Base-by-base conservation (phyloP, 1,139 yeast species). In the Nakaseomyces sp. region DNA sequence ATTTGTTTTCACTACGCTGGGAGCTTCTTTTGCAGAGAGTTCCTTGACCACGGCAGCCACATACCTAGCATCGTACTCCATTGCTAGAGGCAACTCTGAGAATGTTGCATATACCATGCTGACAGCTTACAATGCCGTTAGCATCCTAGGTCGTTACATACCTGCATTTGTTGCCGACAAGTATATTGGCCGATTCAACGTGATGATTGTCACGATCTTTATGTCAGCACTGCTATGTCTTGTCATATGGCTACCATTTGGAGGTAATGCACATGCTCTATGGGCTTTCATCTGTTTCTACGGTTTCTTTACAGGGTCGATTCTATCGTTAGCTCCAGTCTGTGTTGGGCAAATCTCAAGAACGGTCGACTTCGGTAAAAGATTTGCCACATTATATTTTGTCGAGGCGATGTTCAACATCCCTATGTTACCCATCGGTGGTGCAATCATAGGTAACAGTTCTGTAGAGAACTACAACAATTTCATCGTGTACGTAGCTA, bases 51-150 rank as follows among this genome's bases (percentile, higher is more conserved):
- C 75, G 36, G 66, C 75, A 3, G 50, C 56, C 1, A 60, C 64
- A 1, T 60, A 50, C 32, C 40, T 58, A 19, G 53, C 61, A 8
- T 56, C 61, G n/a, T 58, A 58, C 41, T 50, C 62, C 5, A 43
- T 57, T 20, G 51, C 54, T 3, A 50, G 53, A 32, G 84, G 84
- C 0, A 69, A 71, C 56, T 61, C 74, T 5, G 74, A 74, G 50
- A 68, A 76, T 12, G 60, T 68, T 5, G 67, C 83, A 0, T 74
- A 75, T 52, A 53, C 76, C 12, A 60, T 79, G 26, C 66, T 79
- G 33, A 77, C 85, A 0, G 67, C 76, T 7, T 67, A 72, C 53
- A 81, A 79, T 61, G 80, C 78, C 1, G 66, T 75, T 2, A 84
- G 86, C 4, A 68, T 77, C n/a, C 49, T 72, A 3, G 87, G 86